Evolutionary conservation across 768 basidiomycete genomes (phyloP), one percentile per base, ranked within the genome.

Genomic region (Boletus tomentosulus): DNA sequence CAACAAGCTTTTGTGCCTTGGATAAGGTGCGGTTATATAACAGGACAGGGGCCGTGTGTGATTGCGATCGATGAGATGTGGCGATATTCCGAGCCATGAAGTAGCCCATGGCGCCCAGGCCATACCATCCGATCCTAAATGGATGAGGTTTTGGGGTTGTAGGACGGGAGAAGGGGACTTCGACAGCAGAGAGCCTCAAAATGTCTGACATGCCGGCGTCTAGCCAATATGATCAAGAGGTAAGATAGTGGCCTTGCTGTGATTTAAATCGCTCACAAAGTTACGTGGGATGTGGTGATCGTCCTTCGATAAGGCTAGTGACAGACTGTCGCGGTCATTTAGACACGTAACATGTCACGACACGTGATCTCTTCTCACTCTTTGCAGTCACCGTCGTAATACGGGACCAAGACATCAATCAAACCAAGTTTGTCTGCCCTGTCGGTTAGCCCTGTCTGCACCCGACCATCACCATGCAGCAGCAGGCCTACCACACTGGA

Each of bases 41-140:
- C 34, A 86, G 67, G 47, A 94, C 64, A 4, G 90, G 83, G 0
- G 75, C 73, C 33, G 74, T 67, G 13, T 64, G 65, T 34, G 67
- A 55, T 43, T 76, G 71, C 5, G 71, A 59, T 19, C 71, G 68
- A 43, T 71, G 76, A 58, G 78, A 73, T 41, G 71, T 81, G 33
- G 88, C 89, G 33, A 96, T 76, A 68, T 95, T 96, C 35, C 78
- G 76, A 6, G 87, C 87, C 87, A 94, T 93, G 19, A 75, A 68
- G 62, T 76, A 81, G 10, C 88, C 90, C 82, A 92, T 89, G 22
- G 80, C 78, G 22, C 86, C 85, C 15, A 86, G 69, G 4, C 74
- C 77, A 59, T 63, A 65, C 62, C 62, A 68, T 52, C 82, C 84
- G 59, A 84, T 65, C 57, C 71, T 75, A 39, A 67, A 63, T 9